Evolutionary conservation across 129 eudicot genomes (phyloP), one percentile per base, ranked within the genome.

Genomic region (Saposhnikovia divaricata): DNA sequence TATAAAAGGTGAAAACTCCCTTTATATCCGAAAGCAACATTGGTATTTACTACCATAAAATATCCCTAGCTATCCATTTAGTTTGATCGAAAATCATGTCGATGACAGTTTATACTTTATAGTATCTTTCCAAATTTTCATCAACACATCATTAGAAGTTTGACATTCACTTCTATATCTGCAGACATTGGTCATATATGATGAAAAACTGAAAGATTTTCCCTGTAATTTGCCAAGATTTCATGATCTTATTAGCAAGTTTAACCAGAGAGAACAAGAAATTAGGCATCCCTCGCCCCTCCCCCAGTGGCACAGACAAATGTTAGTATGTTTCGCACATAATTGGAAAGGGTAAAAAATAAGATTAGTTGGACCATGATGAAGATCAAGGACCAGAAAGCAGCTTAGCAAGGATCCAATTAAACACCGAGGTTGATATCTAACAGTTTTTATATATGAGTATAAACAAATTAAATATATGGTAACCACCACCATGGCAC

Each of bases 11-110:
- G 1, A 25, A 25, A 61, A 10, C 69, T 3, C 69, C 61, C 69
- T 76, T 42, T 19, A 14, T 77, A 43, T 77, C 50, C 7, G 80
- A 53, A 37, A 77, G 80, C 50, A 77, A 77, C 80, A 55, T 55
- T 77, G 80, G 55, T 53, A 77, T 77, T 28, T 71, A 34, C 14
- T 18, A 71, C 5, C 25, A 68, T 12, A 68, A 31, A 31, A 68
- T 68, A 68, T 68, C 42, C 39, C 39, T 68, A 19, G 3, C 40
- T 43, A 68, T 0, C 73, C 68, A 68, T 68, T 37, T 68, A 25
- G 8, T 69, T 55, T 2, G 2, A 51, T 51, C 1, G 4, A 6
- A 14, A 51, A 51, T 51, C 9, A 48, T 14, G 14, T 48, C 55
- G 13, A 2, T 44, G 51, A 18, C n/a, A 51, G 1, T 5, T 5